These are phyloP conservation scores for Pleomassaria siparia DNA, from an alignment of 2,329 filamentous ascomycete species.

Conservation along the genomic window DNA sequence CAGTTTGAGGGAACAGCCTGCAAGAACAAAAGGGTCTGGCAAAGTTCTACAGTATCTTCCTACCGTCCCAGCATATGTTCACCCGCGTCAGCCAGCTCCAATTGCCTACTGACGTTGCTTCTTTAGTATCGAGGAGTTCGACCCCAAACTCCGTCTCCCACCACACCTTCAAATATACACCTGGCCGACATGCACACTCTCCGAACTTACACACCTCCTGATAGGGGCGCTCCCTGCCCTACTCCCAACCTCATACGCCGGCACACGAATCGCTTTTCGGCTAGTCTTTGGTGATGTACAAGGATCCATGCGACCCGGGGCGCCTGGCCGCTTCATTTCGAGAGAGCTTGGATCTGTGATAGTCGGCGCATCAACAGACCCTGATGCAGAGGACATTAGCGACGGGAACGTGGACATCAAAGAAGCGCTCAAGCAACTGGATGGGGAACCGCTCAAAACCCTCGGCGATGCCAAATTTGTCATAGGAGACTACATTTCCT, in stretches of 20 bases:
- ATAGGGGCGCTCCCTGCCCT: constrained; percentile 67
- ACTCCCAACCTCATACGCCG: constrained; percentile 72
- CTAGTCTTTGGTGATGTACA: constrained; percentile 79
- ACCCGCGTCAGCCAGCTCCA: too few species aligned
- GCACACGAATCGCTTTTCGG: constrained; percentile 84
- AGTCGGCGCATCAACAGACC: constrained; percentile 52
- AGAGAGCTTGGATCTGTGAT: constrained; percentile 84
- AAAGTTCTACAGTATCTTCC: too few species aligned
- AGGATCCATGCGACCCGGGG: constrained; percentile 44
- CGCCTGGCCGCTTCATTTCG: constrained; percentile 66
- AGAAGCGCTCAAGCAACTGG: constrained; percentile 48
- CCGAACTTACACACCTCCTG: constrained; percentile 78
- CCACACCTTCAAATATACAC: constrained; percentile 80
- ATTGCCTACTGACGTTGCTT: constrained; percentile 6
- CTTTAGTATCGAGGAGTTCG: constrained; percentile 69
- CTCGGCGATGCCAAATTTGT: constrained; percentile 78
- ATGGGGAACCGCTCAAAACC: constrained; percentile 69
- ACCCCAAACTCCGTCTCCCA: constrained; percentile 54
- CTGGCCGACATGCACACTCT: constrained; percentile 78
- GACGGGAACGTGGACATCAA: constrained; percentile 23
- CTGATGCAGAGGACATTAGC: constrained; percentile 23
- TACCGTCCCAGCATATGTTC: too few species aligned
- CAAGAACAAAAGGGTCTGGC: too few species aligned
- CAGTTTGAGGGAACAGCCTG: too few species aligned
- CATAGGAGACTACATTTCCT: constrained; percentile 84